Conservation (phyloP, 148 eudicot species). For the Camellia japonica region DNA sequence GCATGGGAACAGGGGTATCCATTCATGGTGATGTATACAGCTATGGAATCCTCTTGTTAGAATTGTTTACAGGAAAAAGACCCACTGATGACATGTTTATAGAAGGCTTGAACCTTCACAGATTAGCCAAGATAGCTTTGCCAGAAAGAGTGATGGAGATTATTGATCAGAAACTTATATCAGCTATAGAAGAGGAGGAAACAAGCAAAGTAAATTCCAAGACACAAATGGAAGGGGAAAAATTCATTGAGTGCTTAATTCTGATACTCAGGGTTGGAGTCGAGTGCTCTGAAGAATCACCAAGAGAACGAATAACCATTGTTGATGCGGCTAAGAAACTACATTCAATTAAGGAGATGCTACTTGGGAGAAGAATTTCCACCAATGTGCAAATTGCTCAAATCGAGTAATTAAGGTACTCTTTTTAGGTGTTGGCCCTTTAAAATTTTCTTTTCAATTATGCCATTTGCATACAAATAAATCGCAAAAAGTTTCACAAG, state of each 20-base stretch:
- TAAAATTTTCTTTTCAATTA: no score
- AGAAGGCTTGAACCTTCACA: constrained; percentile 1
- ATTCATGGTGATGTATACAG: constrained; percentile 8
- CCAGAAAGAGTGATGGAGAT: background rate
- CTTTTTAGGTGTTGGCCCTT: no score
- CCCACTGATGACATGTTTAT: constrained; percentile 11
- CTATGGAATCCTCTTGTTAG: constrained; percentile 10
- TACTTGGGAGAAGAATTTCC: no score
- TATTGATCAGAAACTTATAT: background rate
- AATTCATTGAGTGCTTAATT: background rate
- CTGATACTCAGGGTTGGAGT: background rate
- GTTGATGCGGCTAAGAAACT: no score
- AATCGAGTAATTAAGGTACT: no score
- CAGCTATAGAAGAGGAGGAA: background rate
- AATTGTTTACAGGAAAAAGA: constrained; percentile 7
- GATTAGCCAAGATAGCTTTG: background rate
- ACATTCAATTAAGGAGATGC: no score
- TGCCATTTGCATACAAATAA: no score
- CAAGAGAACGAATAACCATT: no score
- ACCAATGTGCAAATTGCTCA: no score
- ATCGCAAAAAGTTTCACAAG: no score
- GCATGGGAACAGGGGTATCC: constrained; percentile 2
- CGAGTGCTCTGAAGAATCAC: constrained; percentile 14
- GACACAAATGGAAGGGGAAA: background rate
- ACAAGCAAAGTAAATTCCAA: background rate